Evolutionary conservation across 441 rosid species (phyloP).

Genomic region (Arabidopsis lyrata): DNA sequence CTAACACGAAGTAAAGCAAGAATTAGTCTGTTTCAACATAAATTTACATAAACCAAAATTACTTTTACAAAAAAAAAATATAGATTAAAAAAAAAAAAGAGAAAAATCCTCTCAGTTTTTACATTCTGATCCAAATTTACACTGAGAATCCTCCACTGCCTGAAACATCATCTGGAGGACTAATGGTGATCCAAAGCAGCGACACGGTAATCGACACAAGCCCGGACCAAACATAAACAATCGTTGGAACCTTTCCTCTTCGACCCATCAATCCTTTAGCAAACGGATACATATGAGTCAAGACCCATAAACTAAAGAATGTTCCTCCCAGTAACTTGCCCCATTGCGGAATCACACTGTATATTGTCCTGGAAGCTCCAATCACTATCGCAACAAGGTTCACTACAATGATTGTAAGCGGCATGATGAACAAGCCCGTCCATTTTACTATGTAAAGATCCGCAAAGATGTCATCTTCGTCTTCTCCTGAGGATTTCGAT

Average conservation of each 20-base stretch:
- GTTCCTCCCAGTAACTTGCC: conserved; percentile 76
- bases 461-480: conserved; percentile 72
- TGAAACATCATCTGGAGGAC: conserved; percentile 57
- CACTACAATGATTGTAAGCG: conserved; percentile 75
- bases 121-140: conserved; percentile 34
- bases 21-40: conserved; percentile 25
- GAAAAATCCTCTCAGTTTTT: neutral
- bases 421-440: conserved; percentile 86
- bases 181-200: conserved; percentile 72
- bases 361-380: conserved; percentile 69
- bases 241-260: conserved; percentile 85
- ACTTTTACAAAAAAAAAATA: conserved; percentile 30
- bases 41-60: conserved; percentile 41
- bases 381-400: conserved; percentile 73
- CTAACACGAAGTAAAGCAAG: conserved; percentile 17
- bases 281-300: conserved; percentile 90
- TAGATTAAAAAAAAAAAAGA: neutral
- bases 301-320: conserved; percentile 89
- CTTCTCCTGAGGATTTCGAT: conserved; percentile 72
- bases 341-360: conserved; percentile 88
- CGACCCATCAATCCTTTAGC: conserved; percentile 90
- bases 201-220: conserved; percentile 78
- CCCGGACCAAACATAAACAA: conserved; percentile 86
- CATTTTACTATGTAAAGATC: conserved; percentile 87
- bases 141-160: conserved; percentile 39